A percentile compares a stretch with the other conserved stretches of the same genome.
phyloP scores from a whole-genome alignment of 2,329 filamentous ascomycete species.

The Fusarium nygamai region DNA sequence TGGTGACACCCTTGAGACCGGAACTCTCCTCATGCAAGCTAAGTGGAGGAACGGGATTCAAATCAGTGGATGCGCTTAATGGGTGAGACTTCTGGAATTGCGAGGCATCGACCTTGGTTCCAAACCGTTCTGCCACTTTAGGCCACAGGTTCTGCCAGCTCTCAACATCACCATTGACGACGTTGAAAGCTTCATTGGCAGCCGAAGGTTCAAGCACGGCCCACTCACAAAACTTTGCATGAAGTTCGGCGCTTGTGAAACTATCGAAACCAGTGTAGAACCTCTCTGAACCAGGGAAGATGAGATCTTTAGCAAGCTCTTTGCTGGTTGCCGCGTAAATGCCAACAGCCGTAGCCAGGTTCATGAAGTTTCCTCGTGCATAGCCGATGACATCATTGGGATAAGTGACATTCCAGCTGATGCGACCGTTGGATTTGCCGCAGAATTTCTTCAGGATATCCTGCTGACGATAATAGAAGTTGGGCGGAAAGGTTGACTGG shows the following conservation, averaged over 20 bases:
- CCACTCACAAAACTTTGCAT: constrained; percentile 11
- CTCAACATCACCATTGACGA: constrained; percentile 7
- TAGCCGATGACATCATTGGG: constrained; percentile 20
- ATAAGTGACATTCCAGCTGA: constrained; percentile 7
- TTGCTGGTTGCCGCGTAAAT: constrained; percentile 2
- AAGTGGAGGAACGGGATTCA: neutral
- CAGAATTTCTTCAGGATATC: neutral
- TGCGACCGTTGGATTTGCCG: neutral
- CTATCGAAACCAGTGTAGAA: constrained; percentile 1
- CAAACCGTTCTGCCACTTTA: neutral
- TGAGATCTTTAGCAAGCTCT: neutral
- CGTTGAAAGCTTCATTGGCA: constrained; percentile 1
- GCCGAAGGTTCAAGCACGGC: neutral
- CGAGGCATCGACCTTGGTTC: neutral
- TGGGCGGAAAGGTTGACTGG: constrained; percentile 8
- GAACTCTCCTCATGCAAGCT: neutral
- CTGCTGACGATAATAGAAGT: constrained; percentile 20
- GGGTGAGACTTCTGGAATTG: neutral
- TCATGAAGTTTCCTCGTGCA: constrained; percentile 20
- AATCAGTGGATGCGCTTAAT: neutral
- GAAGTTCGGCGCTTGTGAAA: neutral
- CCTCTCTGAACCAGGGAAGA: neutral
- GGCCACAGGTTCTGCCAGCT: constrained; percentile 15
- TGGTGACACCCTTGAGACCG: neutral
- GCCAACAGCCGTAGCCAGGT: constrained; percentile 1